These are phyloP conservation scores for Saccharomycopsis hybrid DNA, from an alignment of 1,139 yeast species.

Conservation along the genomic window DNA sequence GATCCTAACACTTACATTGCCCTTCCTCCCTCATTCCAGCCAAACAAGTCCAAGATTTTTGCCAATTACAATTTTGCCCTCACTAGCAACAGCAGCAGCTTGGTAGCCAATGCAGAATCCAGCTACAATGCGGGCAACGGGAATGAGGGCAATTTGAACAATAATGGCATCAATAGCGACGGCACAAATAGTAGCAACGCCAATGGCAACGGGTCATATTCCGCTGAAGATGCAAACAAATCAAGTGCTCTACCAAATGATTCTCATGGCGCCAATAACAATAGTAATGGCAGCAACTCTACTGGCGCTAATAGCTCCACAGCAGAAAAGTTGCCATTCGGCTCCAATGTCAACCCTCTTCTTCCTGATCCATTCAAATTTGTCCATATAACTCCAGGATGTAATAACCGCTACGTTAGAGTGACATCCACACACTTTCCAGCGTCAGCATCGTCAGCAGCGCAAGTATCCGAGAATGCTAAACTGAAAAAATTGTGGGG, in stretches of 20 bases:
- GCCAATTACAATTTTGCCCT: slow-evolving; percentile 26
- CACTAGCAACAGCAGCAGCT: slow-evolving; percentile 23
- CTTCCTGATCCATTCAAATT: slow-evolving; percentile 45
- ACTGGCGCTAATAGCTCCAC: slow-evolving; percentile 28
- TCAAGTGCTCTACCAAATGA: no score
- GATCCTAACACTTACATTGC: slow-evolving; percentile 34
- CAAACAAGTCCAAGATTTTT: slow-evolving; percentile 29
- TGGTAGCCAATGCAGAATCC: not conserved
- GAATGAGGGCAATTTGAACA: no score
- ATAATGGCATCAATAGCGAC: not conserved
- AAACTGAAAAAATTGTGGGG: slow-evolving; percentile 4
- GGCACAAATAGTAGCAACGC: not conserved
- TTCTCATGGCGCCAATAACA: not conserved
- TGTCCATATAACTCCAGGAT: slow-evolving; percentile 51
- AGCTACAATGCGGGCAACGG: not conserved
- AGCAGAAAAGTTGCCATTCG: slow-evolving; percentile 42
- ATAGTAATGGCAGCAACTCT: slow-evolving; percentile 25
- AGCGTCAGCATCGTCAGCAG: not conserved
- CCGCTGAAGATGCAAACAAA: not conserved
- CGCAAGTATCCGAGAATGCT: not conserved
- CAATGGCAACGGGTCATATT: not conserved
- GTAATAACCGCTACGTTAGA: slow-evolving; percentile 30
- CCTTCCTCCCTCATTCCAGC: slow-evolving; percentile 31
- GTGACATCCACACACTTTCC: not conserved
- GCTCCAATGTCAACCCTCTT: slow-evolving; percentile 49